Percentiles rank a stretch among this genome's conserved stretches.
These are phyloP conservation scores for Peribolospora baueri DNA, from an alignment of 768 basidiomycete genomes.

Conservation along the genomic window DNA sequence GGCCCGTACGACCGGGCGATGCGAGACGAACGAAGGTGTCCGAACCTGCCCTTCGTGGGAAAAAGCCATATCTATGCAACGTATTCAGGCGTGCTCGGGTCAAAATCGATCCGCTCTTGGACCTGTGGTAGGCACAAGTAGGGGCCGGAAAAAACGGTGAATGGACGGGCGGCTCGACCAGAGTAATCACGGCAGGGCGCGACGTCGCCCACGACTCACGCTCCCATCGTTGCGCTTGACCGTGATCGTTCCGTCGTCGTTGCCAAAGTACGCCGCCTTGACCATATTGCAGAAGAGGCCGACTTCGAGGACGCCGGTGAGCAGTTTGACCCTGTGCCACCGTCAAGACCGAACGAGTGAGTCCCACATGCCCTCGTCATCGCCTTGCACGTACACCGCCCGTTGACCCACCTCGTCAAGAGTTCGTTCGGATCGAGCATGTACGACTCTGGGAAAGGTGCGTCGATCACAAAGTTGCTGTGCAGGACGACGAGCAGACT, in stretches of 20 bases:
- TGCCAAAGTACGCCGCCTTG: slow-evolving; percentile 70
- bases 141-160: too few relatives aligned
- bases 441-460: slow-evolving; percentile 48
- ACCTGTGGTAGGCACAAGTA: too few relatives aligned
- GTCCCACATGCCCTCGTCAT: too few relatives aligned
- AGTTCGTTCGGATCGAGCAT: slow-evolving; percentile 35
- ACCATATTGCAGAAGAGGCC: slow-evolving; percentile 88
- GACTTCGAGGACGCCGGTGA: slow-evolving; percentile 96
- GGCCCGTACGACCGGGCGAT: too few relatives aligned
- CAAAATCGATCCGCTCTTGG: too few relatives aligned
- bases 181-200: too few relatives aligned
- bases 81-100: too few relatives aligned
- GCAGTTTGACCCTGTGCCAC: slow-evolving; percentile 22
- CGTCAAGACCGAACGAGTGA: not conserved
- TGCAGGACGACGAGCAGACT: not conserved
- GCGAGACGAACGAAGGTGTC: too few relatives aligned
- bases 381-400: not conserved
- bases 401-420: slow-evolving; percentile 31
- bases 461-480: slow-evolving; percentile 81
- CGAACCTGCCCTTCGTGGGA: too few relatives aligned
- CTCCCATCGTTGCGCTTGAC: slow-evolving; percentile 4
- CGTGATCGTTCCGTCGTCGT: slow-evolving; percentile 10
- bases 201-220: not conserved
- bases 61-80: too few relatives aligned
- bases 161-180: too few relatives aligned